Evolutionary conservation across 495 filamentous ascomycete species (phyloP), one percentile per base, ranked within the genome.

Genomic region (Collariella sp.): DNA sequence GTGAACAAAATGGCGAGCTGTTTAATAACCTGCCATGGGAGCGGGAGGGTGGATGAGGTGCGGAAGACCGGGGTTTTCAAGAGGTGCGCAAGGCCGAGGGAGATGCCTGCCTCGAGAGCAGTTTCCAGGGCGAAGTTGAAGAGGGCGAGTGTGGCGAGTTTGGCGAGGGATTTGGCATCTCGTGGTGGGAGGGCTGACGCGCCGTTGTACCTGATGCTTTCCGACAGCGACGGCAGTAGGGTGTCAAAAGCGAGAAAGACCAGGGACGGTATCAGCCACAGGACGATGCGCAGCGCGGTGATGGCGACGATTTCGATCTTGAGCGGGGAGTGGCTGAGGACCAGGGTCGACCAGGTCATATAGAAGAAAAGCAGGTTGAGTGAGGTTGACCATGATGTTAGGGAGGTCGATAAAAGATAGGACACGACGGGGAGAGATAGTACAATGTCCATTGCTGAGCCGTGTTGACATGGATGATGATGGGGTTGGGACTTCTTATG

Each of bases 341-440:
- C 80, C 10, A 96, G 77, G 0, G 88, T 91, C 7, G 81, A 81
- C 91, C 91, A 96, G 66, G 87, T 91, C 68, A 83, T 81, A 67
- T 89, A 91, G 72, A 96, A 95, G 72, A 95, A 91, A 44, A 95
- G 65, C 16, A 95, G 63, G 64, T 95, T 96, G 53, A 95, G 72
- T 12, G 81, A 88, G 3, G 89, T 90, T 42, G 82, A 83, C 70
- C 84, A 90, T 10, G 79, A 79, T n/a, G 73, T 75, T 24, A 78
- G 55, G 18, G 72, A 65, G 7, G 74, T 72, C 18, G 73, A 65
- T 50, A 73, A 67, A 80, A 82, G 67, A 83, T 77, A 74, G 78
- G 83, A 85, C 22, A 88, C 67, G 24, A 88, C 69, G 4, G 89
- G 88, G 48, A 94, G 69, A 0, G 85, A 84, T 46, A 93, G 70